A percentile compares a stretch with the other conserved stretches of the same genome.
Evolutionary conservation across 768 basidiomycete genomes (phyloP).

Genomic region (Hydnum rufescens): DNA sequence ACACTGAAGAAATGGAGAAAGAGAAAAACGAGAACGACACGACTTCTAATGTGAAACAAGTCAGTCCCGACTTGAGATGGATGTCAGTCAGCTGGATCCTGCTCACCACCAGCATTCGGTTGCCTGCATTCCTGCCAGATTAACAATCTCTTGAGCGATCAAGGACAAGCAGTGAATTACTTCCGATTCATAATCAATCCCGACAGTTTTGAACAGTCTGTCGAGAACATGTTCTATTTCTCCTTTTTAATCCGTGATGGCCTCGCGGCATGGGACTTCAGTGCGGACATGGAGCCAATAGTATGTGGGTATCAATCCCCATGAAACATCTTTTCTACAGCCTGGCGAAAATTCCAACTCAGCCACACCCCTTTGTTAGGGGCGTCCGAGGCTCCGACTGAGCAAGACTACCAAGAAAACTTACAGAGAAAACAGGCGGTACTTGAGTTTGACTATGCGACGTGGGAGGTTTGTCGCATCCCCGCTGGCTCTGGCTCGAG

Average conservation of each 20-base stretch:
- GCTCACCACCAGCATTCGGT: too few relatives aligned
- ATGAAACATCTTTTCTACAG: constrained; percentile 1
- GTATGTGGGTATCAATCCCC: constrained; percentile 35
- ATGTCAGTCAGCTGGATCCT: neutral
- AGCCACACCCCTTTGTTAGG: constrained; percentile 22
- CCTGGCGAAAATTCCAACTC: neutral
- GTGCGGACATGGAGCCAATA: constrained; percentile 44
- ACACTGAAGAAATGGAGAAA: constrained; percentile 50
- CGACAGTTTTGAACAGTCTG: constrained; percentile 73
- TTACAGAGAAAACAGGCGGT: constrained; percentile 69
- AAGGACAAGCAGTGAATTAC: constrained; percentile 28
- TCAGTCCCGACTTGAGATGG: constrained; percentile 19
- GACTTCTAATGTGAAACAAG: constrained; percentile 60
- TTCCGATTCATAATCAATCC: constrained; percentile 86
- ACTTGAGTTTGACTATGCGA: constrained; percentile 75
- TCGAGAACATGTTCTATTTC: constrained; percentile 91
- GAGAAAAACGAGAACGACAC: constrained; percentile 74
- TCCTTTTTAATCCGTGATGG: constrained; percentile 85
- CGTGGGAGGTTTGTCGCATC: constrained; percentile 49
- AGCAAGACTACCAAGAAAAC: constrained; percentile 42
- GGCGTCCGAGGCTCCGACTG: constrained; percentile 40
- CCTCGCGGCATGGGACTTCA: constrained; percentile 50
- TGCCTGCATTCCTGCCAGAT: too few relatives aligned
- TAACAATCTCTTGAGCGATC: constrained; percentile 32
- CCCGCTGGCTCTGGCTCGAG: neutral